A percentile compares a stretch with the other conserved stretches of the same genome.
phyloP scores from a whole-genome alignment of 2,329 filamentous ascomycete genomes.

The Sarocladium strictum region DNA sequence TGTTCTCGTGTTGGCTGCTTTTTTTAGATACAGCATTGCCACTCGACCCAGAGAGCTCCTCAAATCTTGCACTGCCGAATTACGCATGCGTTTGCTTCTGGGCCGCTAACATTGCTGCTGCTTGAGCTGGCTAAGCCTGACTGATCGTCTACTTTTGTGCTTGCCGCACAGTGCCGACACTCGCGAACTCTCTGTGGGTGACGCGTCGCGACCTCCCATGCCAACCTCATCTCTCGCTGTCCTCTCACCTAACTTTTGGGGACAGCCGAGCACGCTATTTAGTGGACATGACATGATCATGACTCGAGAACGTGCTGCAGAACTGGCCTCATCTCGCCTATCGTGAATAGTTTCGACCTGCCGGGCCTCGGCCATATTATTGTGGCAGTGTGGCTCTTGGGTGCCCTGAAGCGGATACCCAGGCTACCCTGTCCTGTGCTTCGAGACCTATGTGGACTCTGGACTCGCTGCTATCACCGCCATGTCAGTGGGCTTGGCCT shows the following conservation, averaged over 20 bases:
- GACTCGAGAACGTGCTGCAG: not conserved
- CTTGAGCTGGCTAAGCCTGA: not conserved
- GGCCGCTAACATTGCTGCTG: not conserved
- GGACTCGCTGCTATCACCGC: no score
- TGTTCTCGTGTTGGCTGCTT: not conserved
- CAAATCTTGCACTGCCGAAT: not conserved
- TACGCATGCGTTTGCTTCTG: not conserved
- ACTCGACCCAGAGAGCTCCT: not conserved
- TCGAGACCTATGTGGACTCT: no score
- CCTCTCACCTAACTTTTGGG: not conserved
- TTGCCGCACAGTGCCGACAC: no score
- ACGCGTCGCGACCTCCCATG: not conserved
- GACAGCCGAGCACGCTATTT: not conserved
- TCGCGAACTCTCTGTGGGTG: not conserved
- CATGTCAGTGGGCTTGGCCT: no score
- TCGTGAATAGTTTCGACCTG: not conserved
- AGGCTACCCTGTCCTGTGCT: no score
- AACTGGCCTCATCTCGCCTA: not conserved
- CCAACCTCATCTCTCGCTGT: not conserved
- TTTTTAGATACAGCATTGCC: not conserved
- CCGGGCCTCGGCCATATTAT: not conserved
- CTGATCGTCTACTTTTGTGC: no score
- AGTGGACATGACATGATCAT: not conserved
- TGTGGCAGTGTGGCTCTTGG: no score
- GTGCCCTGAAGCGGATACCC: no score